These are phyloP conservation scores for Nemophila menziesii DNA, from an alignment of 257 asterid species.

Conservation along the genomic window DNA sequence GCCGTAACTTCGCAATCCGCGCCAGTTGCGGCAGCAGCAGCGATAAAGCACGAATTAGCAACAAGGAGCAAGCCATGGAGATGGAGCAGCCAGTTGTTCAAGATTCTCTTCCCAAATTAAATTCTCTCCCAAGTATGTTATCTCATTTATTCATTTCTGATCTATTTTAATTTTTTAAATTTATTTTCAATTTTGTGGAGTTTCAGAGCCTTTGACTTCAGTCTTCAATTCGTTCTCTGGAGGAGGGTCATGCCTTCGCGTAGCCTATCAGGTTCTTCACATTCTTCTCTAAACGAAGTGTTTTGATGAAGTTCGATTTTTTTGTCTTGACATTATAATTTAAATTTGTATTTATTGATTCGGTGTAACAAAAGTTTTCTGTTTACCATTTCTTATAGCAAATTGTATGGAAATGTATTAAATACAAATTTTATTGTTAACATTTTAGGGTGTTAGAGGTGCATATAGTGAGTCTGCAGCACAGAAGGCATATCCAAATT, in stretches of 20 bases:
- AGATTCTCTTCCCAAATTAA: conserved; percentile 29
- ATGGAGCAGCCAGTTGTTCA: conserved; percentile 32
- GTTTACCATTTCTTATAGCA: neutral
- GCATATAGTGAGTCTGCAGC: conserved; percentile 97
- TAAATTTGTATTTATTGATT: too few relatives aligned
- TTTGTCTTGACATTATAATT: neutral
- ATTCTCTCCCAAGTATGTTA: conserved; percentile 60
- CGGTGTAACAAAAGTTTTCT: neutral
- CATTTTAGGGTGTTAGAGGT: conserved; percentile 74
- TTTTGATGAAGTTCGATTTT: conserved; percentile 1
- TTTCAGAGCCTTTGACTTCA: conserved; percentile 81
- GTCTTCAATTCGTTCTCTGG: conserved; percentile 59
- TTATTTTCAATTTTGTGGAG: neutral
- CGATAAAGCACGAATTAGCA: conserved; percentile 8
- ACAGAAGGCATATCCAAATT: conserved; percentile 92
- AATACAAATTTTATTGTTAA: conserved; percentile 4
- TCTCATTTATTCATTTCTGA: neutral
- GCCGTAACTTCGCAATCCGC: conserved; percentile 24
- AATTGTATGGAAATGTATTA: neutral
- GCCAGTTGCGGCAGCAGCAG: conserved; percentile 20
- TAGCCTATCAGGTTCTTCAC: conserved; percentile 71
- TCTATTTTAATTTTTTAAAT: neutral
- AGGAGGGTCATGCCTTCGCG: conserved; percentile 87
- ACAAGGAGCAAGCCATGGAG: conserved; percentile 37
- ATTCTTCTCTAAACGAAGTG: neutral